Evolutionary conservation across 139 green algal genomes (phyloP).

Genomic region (Coelastrella sp.): DNA sequence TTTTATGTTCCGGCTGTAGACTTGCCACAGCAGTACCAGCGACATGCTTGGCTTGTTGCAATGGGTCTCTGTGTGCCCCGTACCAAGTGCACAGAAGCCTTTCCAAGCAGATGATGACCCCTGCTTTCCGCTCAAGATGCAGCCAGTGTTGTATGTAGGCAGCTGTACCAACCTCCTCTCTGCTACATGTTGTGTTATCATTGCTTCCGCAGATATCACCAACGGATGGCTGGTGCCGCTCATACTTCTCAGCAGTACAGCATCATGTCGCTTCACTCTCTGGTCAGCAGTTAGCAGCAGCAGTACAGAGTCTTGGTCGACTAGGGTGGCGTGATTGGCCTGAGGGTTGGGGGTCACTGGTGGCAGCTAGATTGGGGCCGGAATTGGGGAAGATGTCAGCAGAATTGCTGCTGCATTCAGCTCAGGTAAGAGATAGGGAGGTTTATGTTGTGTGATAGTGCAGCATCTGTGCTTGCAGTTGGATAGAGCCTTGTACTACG

Average conservation of each 20-base stretch:
- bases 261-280: not conserved
- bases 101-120: no score
- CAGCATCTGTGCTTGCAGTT: not conserved
- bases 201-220: not conserved
- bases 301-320: not conserved
- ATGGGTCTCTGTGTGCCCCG: no score
- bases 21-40: not conserved
- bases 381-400: not conserved
- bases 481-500: not conserved
- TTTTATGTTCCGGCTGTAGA: not conserved
- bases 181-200: not conserved
- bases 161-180: not conserved
- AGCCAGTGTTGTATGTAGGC: no score
- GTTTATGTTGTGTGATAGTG: not conserved
- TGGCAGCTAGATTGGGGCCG: not conserved
- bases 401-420: not conserved
- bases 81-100: no score
- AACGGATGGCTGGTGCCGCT: not conserved
- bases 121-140: no score
- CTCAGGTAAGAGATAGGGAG: slow-evolving; percentile 8
- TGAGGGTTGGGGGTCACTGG: not conserved
- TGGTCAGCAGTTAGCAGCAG: slow-evolving; percentile 13
- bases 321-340: slow-evolving; percentile 12
- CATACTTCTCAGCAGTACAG: slow-evolving; percentile 12
- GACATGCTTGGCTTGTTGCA: not conserved